Percentiles rank a stretch among this genome's conserved stretches.
These are phyloP conservation scores for Retiboletus flavoniger DNA, from an alignment of 1,284 basidiomycete species.

Conservation along the genomic window DNA sequence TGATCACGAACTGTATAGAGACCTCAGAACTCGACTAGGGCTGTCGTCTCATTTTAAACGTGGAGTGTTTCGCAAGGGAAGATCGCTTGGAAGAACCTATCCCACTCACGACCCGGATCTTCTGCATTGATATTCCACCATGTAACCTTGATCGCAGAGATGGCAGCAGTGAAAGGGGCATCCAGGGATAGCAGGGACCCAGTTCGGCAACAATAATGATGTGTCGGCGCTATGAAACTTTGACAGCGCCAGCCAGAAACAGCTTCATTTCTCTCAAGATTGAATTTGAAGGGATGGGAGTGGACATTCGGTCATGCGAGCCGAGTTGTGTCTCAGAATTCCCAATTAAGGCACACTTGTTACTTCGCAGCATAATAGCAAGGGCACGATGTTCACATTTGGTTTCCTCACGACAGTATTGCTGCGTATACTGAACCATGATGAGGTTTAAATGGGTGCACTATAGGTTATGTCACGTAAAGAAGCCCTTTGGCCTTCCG, in stretches of 20 bases:
- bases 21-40: constrained; percentile 11
- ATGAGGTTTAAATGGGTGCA: constrained; percentile 81
- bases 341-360: constrained; percentile 86
- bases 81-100: constrained; percentile 8
- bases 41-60: constrained; percentile 18
- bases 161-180: not conserved
- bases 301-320: constrained; percentile 94
- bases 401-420: constrained; percentile 82
- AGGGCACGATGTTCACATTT: constrained; percentile 69
- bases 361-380: constrained; percentile 92
- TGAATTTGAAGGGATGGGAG: constrained; percentile 72
- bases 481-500: constrained; percentile 50
- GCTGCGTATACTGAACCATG: constrained; percentile 95
- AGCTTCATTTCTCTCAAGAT: not conserved
- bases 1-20: not conserved
- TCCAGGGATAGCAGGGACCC: too few relatives aligned
- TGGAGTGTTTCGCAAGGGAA: constrained; percentile 15
- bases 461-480: constrained; percentile 96
- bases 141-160: not conserved
- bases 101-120: constrained; percentile 14
- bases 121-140: constrained; percentile 3
- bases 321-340: constrained; percentile 79
- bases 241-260: not conserved
- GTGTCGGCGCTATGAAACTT: not conserved
- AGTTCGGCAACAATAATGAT: too few relatives aligned